Conservation (phyloP, 768 basidiomycete species). For the Leccinum rimulosum region DNA sequence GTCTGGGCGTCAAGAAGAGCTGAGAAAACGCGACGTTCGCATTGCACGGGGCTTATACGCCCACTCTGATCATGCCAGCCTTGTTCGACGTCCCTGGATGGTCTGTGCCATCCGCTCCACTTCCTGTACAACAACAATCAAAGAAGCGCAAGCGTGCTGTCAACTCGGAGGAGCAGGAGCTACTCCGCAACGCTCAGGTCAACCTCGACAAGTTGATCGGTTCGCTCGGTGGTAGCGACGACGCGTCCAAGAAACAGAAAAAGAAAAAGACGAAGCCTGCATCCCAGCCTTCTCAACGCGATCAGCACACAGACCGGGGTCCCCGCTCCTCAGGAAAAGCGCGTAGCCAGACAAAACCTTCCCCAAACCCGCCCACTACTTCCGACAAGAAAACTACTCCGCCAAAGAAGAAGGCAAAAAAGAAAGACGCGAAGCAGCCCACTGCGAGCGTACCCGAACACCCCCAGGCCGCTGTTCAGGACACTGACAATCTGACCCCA, state of each 20-base stretch:
- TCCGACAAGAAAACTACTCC: neutral
- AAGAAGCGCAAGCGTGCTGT: constrained; percentile 55
- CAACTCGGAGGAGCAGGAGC: constrained; percentile 35
- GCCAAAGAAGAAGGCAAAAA: constrained; percentile 17
- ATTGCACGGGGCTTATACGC: neutral
- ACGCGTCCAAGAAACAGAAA: constrained; percentile 22
- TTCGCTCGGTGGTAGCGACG: constrained; percentile 38
- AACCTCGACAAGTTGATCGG: constrained; percentile 64
- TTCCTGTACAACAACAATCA: constrained; percentile 32
- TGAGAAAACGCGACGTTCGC: constrained; percentile 22
- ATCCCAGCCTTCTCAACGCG: constrained; percentile 4
- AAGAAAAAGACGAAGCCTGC: constrained; percentile 4
- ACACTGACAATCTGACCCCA: constrained; percentile 48
- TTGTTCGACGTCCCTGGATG: constrained; percentile 72
- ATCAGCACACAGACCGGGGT: constrained; percentile 5
- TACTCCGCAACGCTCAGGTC: constrained; percentile 39
- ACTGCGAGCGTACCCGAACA: constrained; percentile 17
- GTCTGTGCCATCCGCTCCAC: constrained; percentile 47
- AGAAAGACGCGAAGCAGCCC: constrained; percentile 21
- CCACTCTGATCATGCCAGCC: constrained; percentile 21
- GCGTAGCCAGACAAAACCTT: constrained; percentile 6
- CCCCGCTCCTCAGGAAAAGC: constrained; percentile 1
- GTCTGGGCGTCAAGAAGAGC: neutral
- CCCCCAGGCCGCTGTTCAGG: constrained; percentile 9
- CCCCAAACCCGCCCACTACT: constrained; percentile 10